phyloP scores from a whole-genome alignment of 2,329 filamentous ascomycete species.

The Alternaria atra region DNA sequence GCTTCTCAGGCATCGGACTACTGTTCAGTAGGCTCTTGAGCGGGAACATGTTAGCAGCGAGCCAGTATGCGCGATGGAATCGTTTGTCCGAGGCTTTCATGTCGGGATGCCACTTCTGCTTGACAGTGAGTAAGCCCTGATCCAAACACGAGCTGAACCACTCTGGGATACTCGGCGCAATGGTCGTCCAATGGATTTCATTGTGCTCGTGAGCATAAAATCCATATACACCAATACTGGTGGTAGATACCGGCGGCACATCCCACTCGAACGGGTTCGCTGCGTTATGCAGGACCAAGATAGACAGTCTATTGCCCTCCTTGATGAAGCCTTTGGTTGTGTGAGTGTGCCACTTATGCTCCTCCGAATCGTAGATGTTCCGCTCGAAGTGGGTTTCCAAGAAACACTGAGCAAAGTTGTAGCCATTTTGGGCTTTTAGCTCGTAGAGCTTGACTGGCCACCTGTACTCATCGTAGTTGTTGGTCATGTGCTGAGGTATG shows the following conservation, averaged over 20 bases:
- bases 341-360: slow-evolving; percentile 25
- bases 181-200: slow-evolving; percentile 41
- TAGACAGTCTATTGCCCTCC: slow-evolving; percentile 21
- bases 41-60: slow-evolving; percentile 28
- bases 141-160: slow-evolving; percentile 5
- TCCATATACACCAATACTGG: slow-evolving; percentile 38
- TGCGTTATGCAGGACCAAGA: slow-evolving; percentile 44
- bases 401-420: slow-evolving; percentile 23
- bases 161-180: slow-evolving; percentile 11
- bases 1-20: background rate
- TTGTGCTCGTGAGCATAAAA: slow-evolving; percentile 23
- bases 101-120: slow-evolving; percentile 24
- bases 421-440: slow-evolving; percentile 17
- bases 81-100: slow-evolving; percentile 29
- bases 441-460: slow-evolving; percentile 34
- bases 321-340: slow-evolving; percentile 36
- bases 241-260: slow-evolving; percentile 11
- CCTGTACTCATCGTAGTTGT: slow-evolving; percentile 32
- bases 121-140: slow-evolving; percentile 6
- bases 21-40: slow-evolving; percentile 28
- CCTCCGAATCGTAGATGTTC: slow-evolving; percentile 11
- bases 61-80: slow-evolving; percentile 45
- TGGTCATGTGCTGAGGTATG: slow-evolving; percentile 25
- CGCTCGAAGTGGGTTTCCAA: slow-evolving; percentile 17
- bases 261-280: slow-evolving; percentile 28